These are phyloP conservation scores for Adansonia digitata DNA, from an alignment of 345 rosid species.

Conservation along the genomic window DNA sequence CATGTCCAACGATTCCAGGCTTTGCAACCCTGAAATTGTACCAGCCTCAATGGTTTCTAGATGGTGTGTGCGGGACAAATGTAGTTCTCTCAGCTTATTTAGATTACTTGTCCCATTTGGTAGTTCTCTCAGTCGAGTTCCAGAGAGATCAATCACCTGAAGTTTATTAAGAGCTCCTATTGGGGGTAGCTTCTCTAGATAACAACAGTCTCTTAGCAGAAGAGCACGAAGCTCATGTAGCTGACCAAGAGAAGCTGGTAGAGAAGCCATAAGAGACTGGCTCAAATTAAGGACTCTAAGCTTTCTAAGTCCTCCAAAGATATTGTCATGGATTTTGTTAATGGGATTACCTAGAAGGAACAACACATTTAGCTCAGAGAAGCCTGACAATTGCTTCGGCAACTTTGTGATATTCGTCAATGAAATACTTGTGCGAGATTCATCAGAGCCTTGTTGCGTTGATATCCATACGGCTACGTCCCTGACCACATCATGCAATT, in stretches of 20 bases:
- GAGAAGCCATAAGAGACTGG: slow-evolving; percentile 9
- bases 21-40: slow-evolving; percentile 20
- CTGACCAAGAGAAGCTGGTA: slow-evolving; percentile 22
- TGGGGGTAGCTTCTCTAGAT: slow-evolving; percentile 21
- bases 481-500: slow-evolving; percentile 33
- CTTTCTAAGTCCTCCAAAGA: slow-evolving; percentile 18
- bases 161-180: slow-evolving; percentile 26
- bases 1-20: slow-evolving; percentile 31
- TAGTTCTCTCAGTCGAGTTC: slow-evolving; percentile 24
- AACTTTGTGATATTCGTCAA: slow-evolving; percentile 19
- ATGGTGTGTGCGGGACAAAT: slow-evolving; percentile 22
- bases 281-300: slow-evolving; percentile 31
- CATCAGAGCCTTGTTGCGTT: slow-evolving; percentile 4
- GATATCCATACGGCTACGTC: slow-evolving; percentile 27
- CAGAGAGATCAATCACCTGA: slow-evolving; percentile 31
- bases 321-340: slow-evolving; percentile 21
- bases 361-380: slow-evolving; percentile 18
- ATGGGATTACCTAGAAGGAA: slow-evolving; percentile 34
- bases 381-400: slow-evolving; percentile 13
- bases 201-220: slow-evolving; percentile 22
- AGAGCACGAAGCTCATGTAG: slow-evolving; percentile 20
- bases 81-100: slow-evolving; percentile 15
- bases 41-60: slow-evolving; percentile 26
- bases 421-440: slow-evolving; percentile 17
- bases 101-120: slow-evolving; percentile 20